These are phyloP conservation scores for Nicotiana otophora DNA, from an alignment of 257 asterid species.

Conservation along the genomic window DNA sequence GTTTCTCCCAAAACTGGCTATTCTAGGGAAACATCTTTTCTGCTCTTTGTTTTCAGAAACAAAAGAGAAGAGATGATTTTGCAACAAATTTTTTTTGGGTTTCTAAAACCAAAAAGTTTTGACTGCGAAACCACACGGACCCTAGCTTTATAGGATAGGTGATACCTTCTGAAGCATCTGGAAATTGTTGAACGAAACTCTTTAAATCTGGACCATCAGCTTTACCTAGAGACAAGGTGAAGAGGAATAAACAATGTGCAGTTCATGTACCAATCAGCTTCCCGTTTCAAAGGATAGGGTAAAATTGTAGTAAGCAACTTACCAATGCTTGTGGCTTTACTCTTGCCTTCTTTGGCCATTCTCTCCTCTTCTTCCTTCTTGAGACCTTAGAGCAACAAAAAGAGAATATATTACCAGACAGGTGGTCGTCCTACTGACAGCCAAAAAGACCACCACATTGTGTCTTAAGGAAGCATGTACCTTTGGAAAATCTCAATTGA, in stretches of 20 bases:
- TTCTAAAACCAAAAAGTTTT: neutral
- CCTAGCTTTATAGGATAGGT: constrained; percentile 1
- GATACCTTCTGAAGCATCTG: constrained; percentile 65
- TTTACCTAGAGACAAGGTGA: constrained; percentile 39
- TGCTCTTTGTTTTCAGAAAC: neutral
- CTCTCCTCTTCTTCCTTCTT: constrained; percentile 88
- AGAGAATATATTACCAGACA: neutral
- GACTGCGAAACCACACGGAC: neutral
- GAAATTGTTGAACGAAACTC: constrained; percentile 65
- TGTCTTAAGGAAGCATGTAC: neutral
- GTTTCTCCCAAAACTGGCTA: neutral
- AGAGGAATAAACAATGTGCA: neutral
- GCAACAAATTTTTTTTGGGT: neutral
- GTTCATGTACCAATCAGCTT: neutral
- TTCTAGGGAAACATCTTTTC: neutral
- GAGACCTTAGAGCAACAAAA: constrained; percentile 46
- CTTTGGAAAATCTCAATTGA: neutral
- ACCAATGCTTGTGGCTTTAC: constrained; percentile 47
- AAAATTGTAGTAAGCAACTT: constrained; percentile 21
- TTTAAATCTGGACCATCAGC: constrained; percentile 69
- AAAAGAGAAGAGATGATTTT: neutral
- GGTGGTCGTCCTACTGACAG: neutral
- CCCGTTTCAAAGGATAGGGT: neutral
- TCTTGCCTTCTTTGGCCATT: constrained; percentile 48
- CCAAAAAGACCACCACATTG: neutral